Evolutionary conservation across 2,329 filamentous ascomycete species (phyloP).

Genomic region (Alternaria sp.): DNA sequence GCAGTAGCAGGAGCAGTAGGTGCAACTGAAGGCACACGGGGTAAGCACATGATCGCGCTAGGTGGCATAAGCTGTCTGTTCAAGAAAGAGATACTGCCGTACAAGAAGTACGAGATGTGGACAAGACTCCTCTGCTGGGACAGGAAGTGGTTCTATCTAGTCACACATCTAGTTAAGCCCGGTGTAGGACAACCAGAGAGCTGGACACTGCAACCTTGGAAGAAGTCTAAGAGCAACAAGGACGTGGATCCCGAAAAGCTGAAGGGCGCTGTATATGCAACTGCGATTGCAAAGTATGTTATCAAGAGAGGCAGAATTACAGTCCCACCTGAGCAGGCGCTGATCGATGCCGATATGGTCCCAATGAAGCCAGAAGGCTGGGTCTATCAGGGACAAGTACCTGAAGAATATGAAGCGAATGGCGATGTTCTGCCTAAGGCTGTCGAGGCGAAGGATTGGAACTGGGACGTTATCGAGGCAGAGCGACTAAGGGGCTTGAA

Average conservation of each 20-base stretch:
- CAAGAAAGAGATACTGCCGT: constrained; percentile 57
- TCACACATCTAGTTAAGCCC: constrained; percentile 58
- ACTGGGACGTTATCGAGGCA: constrained; percentile 67
- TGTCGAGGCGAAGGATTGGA: constrained; percentile 58
- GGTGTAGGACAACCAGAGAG: constrained; percentile 52
- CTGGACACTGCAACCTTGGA: constrained; percentile 59
- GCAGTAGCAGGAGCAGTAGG: constrained; percentile 25
- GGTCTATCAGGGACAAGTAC: constrained; percentile 29
- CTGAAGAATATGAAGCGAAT: constrained; percentile 20
- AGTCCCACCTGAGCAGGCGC: constrained; percentile 78
- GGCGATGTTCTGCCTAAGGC: constrained; percentile 36
- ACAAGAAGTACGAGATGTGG: constrained; percentile 58
- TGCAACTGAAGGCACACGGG: constrained; percentile 29
- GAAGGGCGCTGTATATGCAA: constrained; percentile 57
- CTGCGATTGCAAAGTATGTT: constrained; percentile 60
- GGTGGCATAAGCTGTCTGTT: constrained; percentile 59
- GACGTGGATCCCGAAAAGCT: constrained; percentile 45
- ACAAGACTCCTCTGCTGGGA: constrained; percentile 59
- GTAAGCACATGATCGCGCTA: constrained; percentile 52
- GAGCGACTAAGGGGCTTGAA: constrained; percentile 64
- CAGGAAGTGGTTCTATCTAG: constrained; percentile 60
- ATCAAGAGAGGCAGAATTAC: constrained; percentile 72
- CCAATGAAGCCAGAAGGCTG: constrained; percentile 73
- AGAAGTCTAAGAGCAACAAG: constrained; percentile 31
- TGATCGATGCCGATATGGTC: constrained; percentile 75